Evolutionary conservation across 2,329 filamentous ascomycete species (phyloP), one percentile per base, ranked within the genome.

Genomic region (Periconia sp.): DNA sequence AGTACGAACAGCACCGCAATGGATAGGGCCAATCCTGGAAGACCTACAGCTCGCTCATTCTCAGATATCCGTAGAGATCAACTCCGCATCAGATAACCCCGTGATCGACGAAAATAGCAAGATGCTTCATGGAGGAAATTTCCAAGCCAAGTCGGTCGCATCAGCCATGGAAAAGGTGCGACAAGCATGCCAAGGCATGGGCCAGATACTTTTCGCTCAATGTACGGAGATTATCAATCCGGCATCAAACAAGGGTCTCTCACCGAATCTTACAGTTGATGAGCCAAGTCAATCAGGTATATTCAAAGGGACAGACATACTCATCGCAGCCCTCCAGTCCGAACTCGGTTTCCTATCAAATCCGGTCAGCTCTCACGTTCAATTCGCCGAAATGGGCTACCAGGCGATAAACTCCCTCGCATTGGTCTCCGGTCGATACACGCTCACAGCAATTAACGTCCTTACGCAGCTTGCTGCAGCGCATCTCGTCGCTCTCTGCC

Each of bases 51-150:
- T 85, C 0, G 81, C 84, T 0, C 71, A 78, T 29, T 61, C 71
- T 2, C 85, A 88, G 57, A 58, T 89, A 0, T 63, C 70, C 0
- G 69, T 76, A 0, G 86, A 88, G 57, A 73, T 86, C 12, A 88
- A 88, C 63, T 84, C 84, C 0, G 83, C 82, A 0, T 84, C 83
- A 0, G 85, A 88, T 55, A 88, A 88, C 57, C 84, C 81, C 0
- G 65, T 88, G 7, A 73, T 87, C 10, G 78, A 86, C 46, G 54
- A 0, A 11, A 52, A 44, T 6, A 64, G 57, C 12, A 58, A 70
- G 8, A 69, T 85, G 17, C 76, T 83, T 46, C 79, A 83, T 37
- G 84, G 85, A 2, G 84, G 82, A 17, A 88, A 88, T 58, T 88
- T 88, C 62, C 85, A 88, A 62, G 86, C 84, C 1, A 71, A 71